Evolutionary conservation across 1,284 basidiomycete species (phyloP), one percentile per base, ranked within the genome.

Genomic region (Apiotrichum veenhuisii): DNA sequence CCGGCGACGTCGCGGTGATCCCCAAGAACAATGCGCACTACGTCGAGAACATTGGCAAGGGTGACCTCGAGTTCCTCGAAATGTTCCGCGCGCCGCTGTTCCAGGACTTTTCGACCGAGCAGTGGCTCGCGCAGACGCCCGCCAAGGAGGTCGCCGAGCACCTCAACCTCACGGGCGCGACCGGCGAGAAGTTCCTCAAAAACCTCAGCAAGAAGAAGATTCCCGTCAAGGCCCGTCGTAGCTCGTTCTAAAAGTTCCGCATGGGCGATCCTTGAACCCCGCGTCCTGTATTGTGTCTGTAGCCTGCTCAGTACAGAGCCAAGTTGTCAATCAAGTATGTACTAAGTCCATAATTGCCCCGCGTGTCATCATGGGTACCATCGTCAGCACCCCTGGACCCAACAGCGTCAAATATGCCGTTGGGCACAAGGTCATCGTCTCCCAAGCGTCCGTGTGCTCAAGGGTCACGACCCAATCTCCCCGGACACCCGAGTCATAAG

Each of bases 1-100:
- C 82, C 50, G 85, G 85, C 22, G 86, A 87, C 66, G 82, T 87
- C 55, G 84, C 82, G 27, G 84, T 84, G 60, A 68, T 59, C 36
- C 72, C 84, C 11, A 82, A 57, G 46, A 61, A 62, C 52, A 43
- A 61, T 80, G 83, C 83, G 4, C 85, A 87, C 66, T 87, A 85
- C 63, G 80, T 87, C n/a, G 85, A 88, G 74, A 87, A 87, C 66
- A 84, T 79, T 18, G 85, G 85, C 9, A 84, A 86, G 64, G 81
- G 81, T 5, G 84, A 85, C 0, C 68, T 87, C 34, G 78, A 77
- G 59, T 86, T 80, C 74, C 77, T 87, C 41, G 85, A 87, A 68
- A 83, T 87, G 50, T 85, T 85, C 75, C 83, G 82, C 55, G 79
- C 83, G 0, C 77, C 82, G 81, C 72, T 48, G 73, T 64, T 57